These are phyloP conservation scores for Geosmithia morbida DNA, from an alignment of 2,329 filamentous ascomycete species.

Conservation along the genomic window DNA sequence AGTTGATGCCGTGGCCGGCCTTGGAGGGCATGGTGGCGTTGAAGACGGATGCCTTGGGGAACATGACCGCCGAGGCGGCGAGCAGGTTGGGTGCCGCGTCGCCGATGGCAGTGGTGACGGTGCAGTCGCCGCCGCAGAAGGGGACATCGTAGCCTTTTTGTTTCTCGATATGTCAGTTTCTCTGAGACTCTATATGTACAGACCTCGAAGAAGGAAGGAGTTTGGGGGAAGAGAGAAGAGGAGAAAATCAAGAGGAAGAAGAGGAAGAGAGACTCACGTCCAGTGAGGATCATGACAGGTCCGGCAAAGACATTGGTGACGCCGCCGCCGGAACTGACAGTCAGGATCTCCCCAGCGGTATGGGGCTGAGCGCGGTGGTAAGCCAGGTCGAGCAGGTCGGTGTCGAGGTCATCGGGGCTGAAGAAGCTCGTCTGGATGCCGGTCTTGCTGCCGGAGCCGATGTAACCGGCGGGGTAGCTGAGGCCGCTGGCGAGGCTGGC, in stretches of 20 bases:
- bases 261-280: constrained; percentile 18
- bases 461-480: constrained; percentile 33
- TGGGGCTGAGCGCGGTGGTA: constrained; percentile 38
- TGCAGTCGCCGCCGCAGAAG: constrained; percentile 50
- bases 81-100: constrained; percentile 24
- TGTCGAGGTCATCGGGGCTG: constrained; percentile 38
- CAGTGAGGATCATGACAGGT: constrained; percentile 44
- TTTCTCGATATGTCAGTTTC: too few species aligned
- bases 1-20: constrained; percentile 35
- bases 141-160: constrained; percentile 33
- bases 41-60: constrained; percentile 31
- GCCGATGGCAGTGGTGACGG: constrained; percentile 21
- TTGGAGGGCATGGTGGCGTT: constrained; percentile 36
- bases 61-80: constrained; percentile 21
- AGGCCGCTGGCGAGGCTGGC: constrained; percentile 10
- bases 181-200: too few species aligned
- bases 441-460: constrained; percentile 28
- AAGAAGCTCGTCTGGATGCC: constrained; percentile 39
- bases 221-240: background rate
- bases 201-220: too few species aligned
- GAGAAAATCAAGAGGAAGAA: background rate
- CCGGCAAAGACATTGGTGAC: constrained; percentile 27
- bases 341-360: constrained; percentile 43
- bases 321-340: constrained; percentile 25
- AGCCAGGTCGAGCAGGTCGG: constrained; percentile 29